Evolutionary conservation across 805 yeast genomes (phyloP).

Genomic region (Yamadazyma tumulicola): DNA sequence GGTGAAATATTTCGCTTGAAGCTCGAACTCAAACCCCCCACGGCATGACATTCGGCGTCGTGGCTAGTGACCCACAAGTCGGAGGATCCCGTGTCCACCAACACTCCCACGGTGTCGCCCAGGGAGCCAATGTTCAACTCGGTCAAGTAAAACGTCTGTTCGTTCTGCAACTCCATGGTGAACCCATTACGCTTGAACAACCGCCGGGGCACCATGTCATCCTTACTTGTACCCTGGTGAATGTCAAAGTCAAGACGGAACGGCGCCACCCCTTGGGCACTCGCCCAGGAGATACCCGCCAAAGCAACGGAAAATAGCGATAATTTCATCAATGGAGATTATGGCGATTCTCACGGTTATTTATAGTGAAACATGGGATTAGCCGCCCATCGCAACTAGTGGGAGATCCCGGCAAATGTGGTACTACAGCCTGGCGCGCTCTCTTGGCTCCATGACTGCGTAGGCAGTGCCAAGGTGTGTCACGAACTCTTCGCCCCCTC

Average conservation of each 20-base stretch:
- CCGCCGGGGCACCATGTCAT: constrained; percentile 8
- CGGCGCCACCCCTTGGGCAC: constrained; percentile 1
- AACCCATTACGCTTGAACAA: constrained; percentile 12
- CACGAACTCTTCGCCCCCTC: too few species aligned
- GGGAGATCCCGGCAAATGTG: too few species aligned
- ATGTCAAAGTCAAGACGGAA: constrained; percentile 12
- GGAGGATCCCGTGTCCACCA: constrained; percentile 41
- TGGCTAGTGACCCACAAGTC: constrained; percentile 41
- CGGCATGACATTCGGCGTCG: constrained; percentile 21
- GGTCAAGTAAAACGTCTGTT: constrained; percentile 28
- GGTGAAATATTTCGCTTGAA: neutral
- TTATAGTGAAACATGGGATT: neutral
- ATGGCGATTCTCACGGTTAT: neutral
- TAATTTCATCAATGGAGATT: neutral
- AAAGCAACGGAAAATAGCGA: neutral
- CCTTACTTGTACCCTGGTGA: constrained; percentile 11
- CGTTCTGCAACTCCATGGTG: constrained; percentile 17
- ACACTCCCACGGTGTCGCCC: constrained; percentile 24
- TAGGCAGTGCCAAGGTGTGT: too few species aligned
- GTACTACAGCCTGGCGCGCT: too few species aligned
- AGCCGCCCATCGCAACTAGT: too few species aligned
- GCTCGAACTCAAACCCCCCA: neutral
- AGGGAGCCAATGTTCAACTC: constrained; percentile 28
- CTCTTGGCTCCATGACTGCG: too few species aligned
- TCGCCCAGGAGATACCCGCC: neutral